Percentiles rank a stretch among this genome's conserved stretches.
Evolutionary conservation across 352 stramenopile species (phyloP).

Genomic region (Phytophthora sojae): DNA sequence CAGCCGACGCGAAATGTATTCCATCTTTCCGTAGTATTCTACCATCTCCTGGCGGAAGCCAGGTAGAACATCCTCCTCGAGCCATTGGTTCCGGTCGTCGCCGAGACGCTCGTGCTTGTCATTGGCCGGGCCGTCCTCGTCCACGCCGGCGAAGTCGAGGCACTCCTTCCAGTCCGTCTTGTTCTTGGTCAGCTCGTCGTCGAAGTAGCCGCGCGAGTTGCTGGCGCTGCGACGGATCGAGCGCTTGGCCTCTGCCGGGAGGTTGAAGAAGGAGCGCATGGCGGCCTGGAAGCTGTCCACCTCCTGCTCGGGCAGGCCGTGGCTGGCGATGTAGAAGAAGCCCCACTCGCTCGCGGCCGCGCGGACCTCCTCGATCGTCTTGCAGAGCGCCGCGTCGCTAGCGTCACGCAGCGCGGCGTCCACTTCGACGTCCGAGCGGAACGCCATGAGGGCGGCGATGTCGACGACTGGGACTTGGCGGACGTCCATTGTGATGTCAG

Average conservation of each 20-base stretch:
- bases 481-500: slow-evolving; percentile 32
- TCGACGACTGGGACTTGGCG: slow-evolving; percentile 61
- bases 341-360: slow-evolving; percentile 70
- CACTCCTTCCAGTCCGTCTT: slow-evolving; percentile 93
- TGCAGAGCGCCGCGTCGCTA: slow-evolving; percentile 22
- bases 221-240: slow-evolving; percentile 67
- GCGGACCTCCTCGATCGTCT: slow-evolving; percentile 59
- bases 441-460: slow-evolving; percentile 58
- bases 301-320: slow-evolving; percentile 69
- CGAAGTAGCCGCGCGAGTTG: slow-evolving; percentile 94
- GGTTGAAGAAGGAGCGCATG: slow-evolving; percentile 87
- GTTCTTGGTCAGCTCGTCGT: slow-evolving; percentile 95
- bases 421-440: slow-evolving; percentile 44
- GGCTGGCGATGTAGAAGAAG: slow-evolving; percentile 95
- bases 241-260: slow-evolving; percentile 69
- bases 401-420: slow-evolving; percentile 28
- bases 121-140: slow-evolving; percentile 48
- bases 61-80: slow-evolving; percentile 46
- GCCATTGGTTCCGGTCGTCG: slow-evolving; percentile 91
- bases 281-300: slow-evolving; percentile 72
- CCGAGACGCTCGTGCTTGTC: slow-evolving; percentile 77
- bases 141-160: slow-evolving; percentile 61
- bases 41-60: slow-evolving; percentile 60
- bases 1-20: slow-evolving; percentile 61
- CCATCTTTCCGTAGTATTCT: slow-evolving; percentile 54